Conservation (phyloP, 2,329 filamentous ascomycete species). For the Incumbomyces delicatus region DNA sequence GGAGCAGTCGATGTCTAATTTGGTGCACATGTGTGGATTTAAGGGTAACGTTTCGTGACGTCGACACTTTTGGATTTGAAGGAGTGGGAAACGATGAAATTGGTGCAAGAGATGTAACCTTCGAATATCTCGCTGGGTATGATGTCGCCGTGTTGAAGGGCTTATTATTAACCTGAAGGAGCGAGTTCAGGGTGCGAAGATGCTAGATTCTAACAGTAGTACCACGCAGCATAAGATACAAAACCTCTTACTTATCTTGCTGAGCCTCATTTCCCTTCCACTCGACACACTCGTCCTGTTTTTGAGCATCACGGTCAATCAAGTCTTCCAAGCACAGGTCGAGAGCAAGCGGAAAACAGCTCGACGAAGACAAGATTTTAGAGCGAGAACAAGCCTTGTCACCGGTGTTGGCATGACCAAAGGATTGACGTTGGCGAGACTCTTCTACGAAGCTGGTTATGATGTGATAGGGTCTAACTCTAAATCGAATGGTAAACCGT, state of each 20-base stretch:
- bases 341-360: slow-evolving; percentile 20
- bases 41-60: too few relatives aligned
- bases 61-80: too few relatives aligned
- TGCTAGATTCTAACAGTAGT: slow-evolving; percentile 28
- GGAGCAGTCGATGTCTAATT: too few relatives aligned
- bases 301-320: slow-evolving; percentile 25
- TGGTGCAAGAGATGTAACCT: too few relatives aligned
- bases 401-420: slow-evolving; percentile 66
- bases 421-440: slow-evolving; percentile 55
- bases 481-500: slow-evolving; percentile 37
- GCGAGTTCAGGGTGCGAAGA: slow-evolving; percentile 6
- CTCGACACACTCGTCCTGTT: slow-evolving; percentile 39
- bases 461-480: slow-evolving; percentile 64
- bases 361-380: slow-evolving; percentile 27
- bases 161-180: too few relatives aligned
- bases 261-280: slow-evolving; percentile 38
- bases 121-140: too few relatives aligned
- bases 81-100: too few relatives aligned
- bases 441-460: slow-evolving; percentile 56
- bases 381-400: slow-evolving; percentile 52
- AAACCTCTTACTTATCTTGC: slow-evolving; percentile 37
- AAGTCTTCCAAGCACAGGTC: slow-evolving; percentile 23
- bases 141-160: too few relatives aligned
- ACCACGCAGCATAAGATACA: slow-evolving; percentile 35
- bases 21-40: too few relatives aligned